Base-by-base conservation (phyloP, 495 filamentous ascomycete species). In the Ramalina peruviana region DNA sequence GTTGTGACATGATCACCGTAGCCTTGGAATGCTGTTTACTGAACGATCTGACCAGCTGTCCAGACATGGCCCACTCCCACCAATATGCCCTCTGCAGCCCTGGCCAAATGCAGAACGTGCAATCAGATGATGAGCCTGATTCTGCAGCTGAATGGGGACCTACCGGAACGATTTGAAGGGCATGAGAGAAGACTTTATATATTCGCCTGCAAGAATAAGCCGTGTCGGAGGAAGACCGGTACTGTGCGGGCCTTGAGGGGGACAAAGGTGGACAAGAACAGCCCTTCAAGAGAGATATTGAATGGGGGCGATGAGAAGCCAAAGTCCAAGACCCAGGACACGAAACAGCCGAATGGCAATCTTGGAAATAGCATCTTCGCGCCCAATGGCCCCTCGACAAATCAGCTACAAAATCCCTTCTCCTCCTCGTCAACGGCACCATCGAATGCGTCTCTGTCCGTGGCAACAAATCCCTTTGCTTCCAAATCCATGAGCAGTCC, bases 101-200 rank as follows among this genome's bases (percentile, higher is more conserved):
- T 94, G 5, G 87, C 83, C 30, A 83, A 80, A 67, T 99, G 92
- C 71, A 89, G 84, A 65, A 75, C 85, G 55, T 99, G 92, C 74
- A 88, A 88, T 50, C 74, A 75, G 27, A 64, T 86, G 38, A 88
- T 96, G 81, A 73, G 79, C 0, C 72, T 96, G 4, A 76, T 97
- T 12, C 75, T 99, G 39, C 87, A 97, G 64, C 72, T 99, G 40
- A 86, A 99, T 66, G 90, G 80, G 58, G 88, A 94, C 53, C 71
- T 99, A 36, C 88, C 86, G 17, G 83, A 93, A 36, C 72, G 76
- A 36, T 94, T 93, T 61, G 84, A 85, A 17, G 79, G 78, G 21
- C 82, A 97, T 61, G 88, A 96, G 60, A 70, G 92, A 47, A 75
- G 90, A 40, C 60, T 97, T 37, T 96, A 95, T 58, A 67, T 97